Base-by-base conservation (phyloP, 805 yeast genomes). In the Suhomyces emberorum region DNA sequence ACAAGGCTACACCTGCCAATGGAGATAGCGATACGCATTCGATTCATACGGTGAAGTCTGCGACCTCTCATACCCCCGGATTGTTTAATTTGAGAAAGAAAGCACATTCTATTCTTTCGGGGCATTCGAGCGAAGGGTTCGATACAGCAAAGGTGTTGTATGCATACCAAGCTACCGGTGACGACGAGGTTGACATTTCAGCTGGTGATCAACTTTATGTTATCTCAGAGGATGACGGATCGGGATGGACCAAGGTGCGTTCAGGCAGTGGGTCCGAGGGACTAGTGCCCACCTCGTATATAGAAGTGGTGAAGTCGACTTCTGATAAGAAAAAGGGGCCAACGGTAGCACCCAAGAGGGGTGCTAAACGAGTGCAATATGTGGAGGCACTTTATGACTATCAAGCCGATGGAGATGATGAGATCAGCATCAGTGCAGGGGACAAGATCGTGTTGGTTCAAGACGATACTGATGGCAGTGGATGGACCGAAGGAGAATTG, bases 401-500 rank as follows among this genome's bases (percentile, higher is more conserved):
- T 54, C 67, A 58, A 14, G 89, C 95, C 0, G 81, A 77, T 41
- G 93, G 87, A 9, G 82, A 76, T 17, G 91, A 85, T 49, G 98
- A 93, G 59, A 57, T 93, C 39, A 71, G 76, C 15, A 76, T 93
- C 15, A 50, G 46, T 6, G 81, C 74, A 0, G 96, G 96, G 2
- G 97, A 91, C 43, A 70, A 69, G 37, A 76, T 93, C 14, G 70
- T 74, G 8, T 72, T 93, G 9, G 51, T 84, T 1, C 69, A 65
- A 28, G 80, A 74, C 19, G 74, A 68, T 45, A 55, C 61, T 3
- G 86, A 79, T 34, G 84, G 82, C 35, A 85, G 83, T 46, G 98
- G 98, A 0, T 93, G 99, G 99, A 89, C 97, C 2, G 84, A 81
- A 47, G 98, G 97, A 9, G 91, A 85, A 54, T 41, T 83, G 5